Percentiles rank a stretch among this genome's conserved stretches.
These are phyloP conservation scores for Hypoxylon sp. DNA, from an alignment of 2,329 filamentous ascomycete species.

Conservation along the genomic window DNA sequence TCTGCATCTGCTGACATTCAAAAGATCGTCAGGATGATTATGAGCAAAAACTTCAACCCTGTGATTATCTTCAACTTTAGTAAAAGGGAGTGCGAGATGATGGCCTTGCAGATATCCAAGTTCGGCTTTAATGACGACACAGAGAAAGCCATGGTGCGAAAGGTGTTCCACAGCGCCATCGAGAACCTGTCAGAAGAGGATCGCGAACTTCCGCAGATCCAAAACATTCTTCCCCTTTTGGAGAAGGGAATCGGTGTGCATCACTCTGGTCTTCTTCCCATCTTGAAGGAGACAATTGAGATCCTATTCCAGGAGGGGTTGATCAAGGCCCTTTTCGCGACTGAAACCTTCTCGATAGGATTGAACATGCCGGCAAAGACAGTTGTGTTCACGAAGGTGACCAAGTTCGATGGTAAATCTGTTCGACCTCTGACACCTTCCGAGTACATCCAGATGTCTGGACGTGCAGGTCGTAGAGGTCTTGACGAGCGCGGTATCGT, in stretches of 20 bases:
- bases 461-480: conserved; percentile 93
- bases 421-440: conserved; percentile 88
- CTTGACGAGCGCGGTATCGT: conserved; percentile 98
- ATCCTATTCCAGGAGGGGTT: conserved; percentile 98
- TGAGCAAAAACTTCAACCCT: conserved; percentile 95
- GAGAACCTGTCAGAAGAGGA: conserved; percentile 93
- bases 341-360: conserved; percentile 98
- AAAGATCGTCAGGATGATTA: conserved; percentile 99
- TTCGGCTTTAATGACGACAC: conserved; percentile 96
- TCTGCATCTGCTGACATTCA: conserved; percentile 83
- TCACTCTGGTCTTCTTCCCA: conserved; percentile 93
- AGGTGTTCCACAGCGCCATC: conserved; percentile 93
- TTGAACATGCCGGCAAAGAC: conserved; percentile 99
- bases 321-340: conserved; percentile 97
- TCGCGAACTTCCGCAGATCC: conserved; percentile 86
- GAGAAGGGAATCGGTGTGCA: conserved; percentile 95
- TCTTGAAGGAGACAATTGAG: conserved; percentile 98
- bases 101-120: conserved; percentile 85
- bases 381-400: conserved; percentile 96
- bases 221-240: conserved; percentile 86
- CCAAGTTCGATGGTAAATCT: conserved; percentile 88
- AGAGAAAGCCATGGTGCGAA: conserved; percentile 92
- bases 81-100: conserved; percentile 93
- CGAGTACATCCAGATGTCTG: conserved; percentile 99
- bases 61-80: conserved; percentile 99